Evolutionary conservation across 2,329 filamentous ascomycete genomes (phyloP).

Genomic region (Ascochyta pisi): DNA sequence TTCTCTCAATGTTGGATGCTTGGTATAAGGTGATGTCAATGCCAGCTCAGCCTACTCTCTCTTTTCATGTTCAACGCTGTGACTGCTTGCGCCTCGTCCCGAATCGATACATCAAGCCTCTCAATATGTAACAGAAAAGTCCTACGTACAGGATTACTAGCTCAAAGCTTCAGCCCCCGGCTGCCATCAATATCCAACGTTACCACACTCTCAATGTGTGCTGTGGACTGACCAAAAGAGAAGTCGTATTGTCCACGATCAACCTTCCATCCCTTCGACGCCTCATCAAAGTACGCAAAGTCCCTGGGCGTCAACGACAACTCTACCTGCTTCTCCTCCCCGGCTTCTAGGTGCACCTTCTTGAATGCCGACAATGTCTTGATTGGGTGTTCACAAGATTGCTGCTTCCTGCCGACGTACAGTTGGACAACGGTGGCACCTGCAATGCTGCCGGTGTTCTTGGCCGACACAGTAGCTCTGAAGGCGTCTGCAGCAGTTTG

Average conservation of each 20-base stretch:
- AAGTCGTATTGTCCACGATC: slow-evolving; percentile 42
- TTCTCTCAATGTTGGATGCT: too few species aligned
- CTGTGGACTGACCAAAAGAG: slow-evolving; percentile 41
- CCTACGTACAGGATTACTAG: too few species aligned
- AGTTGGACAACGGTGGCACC: slow-evolving; percentile 64
- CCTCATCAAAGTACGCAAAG: slow-evolving; percentile 45
- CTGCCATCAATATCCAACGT: slow-evolving; percentile 30
- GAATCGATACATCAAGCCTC: too few species aligned
- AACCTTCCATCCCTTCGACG: slow-evolving; percentile 36
- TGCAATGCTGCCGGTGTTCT: slow-evolving; percentile 58
- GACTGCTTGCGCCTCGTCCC: too few species aligned
- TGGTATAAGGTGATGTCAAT: too few species aligned
- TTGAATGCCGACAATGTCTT: slow-evolving; percentile 74
- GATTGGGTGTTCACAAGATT: slow-evolving; percentile 57
- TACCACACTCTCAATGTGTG: slow-evolving; percentile 34
- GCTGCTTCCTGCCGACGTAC: slow-evolving; percentile 61
- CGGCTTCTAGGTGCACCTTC: slow-evolving; percentile 66
- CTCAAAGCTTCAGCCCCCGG: slow-evolving; percentile 23
- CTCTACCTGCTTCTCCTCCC: slow-evolving; percentile 63
- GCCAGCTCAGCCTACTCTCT: too few species aligned
- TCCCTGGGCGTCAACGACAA: slow-evolving; percentile 49
- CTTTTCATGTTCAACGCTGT: too few species aligned
- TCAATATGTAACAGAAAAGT: too few species aligned
- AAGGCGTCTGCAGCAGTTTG: slow-evolving; percentile 59
- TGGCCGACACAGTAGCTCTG: slow-evolving; percentile 51